These are phyloP conservation scores for Pythium dissotocum DNA, from an alignment of 352 stramenopile genomes.

Conservation along the genomic window DNA sequence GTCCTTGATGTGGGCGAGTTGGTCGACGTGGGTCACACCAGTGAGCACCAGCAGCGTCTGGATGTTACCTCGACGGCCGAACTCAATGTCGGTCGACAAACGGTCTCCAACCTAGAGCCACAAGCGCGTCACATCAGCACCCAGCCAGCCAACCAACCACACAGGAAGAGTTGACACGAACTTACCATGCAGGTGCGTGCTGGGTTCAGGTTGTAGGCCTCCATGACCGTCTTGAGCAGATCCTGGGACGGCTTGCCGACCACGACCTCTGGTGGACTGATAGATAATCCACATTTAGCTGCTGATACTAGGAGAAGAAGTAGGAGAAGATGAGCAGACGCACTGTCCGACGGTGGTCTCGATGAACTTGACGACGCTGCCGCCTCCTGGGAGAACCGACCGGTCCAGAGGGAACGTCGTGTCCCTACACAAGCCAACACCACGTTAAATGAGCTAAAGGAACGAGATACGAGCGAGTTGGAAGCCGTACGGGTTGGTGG, in stretches of 20 bases:
- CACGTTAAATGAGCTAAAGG: neutral
- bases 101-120: conserved; percentile 69
- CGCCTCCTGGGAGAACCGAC: conserved; percentile 71
- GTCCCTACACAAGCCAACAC: conserved; percentile 42
- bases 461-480: neutral
- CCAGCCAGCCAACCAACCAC: neutral
- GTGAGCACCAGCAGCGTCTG: conserved; percentile 78
- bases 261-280: conserved; percentile 64
- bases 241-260: conserved; percentile 86
- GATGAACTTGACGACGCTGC: conserved; percentile 69
- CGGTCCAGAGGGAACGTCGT: conserved; percentile 74
- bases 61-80: conserved; percentile 67
- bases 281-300: neutral
- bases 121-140: neutral
- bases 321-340: conserved; percentile 3
- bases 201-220: conserved; percentile 66
- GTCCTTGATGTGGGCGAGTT: conserved; percentile 56
- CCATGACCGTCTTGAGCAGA: conserved; percentile 74
- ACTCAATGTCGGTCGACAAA: conserved; percentile 84
- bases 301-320: neutral
- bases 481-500: conserved; percentile 70
- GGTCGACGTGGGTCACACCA: conserved; percentile 61
- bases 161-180: conserved; percentile 18
- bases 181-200: conserved; percentile 76
- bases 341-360: conserved; percentile 68